Conservation (phyloP, 164 flowering plant genomes). For the Magnolia kwangsiensis region DNA sequence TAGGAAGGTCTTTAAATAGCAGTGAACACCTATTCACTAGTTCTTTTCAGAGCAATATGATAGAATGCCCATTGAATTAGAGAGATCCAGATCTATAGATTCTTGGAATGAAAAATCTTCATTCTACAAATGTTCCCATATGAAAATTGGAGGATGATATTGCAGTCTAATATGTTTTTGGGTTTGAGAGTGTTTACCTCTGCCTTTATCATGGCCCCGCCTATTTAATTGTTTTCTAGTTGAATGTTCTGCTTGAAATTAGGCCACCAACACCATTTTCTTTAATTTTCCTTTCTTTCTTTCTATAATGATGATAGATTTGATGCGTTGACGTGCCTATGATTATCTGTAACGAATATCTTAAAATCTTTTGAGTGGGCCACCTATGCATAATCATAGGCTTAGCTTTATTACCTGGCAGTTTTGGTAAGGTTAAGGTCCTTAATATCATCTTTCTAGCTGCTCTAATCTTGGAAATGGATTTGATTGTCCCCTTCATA, state of each 20-base stretch:
- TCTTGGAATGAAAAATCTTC: too few relatives aligned
- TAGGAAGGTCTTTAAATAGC: too few relatives aligned
- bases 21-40: too few relatives aligned
- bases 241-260: background rate
- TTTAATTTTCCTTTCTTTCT: too few relatives aligned
- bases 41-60: too few relatives aligned
- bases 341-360: background rate
- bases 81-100: too few relatives aligned
- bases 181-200: background rate
- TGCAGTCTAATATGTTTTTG: too few relatives aligned
- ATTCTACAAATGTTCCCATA: too few relatives aligned
- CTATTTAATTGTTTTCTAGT: background rate
- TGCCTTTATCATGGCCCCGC: background rate
- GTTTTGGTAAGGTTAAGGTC: slow-evolving; percentile 2
- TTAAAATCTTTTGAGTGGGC: slow-evolving; percentile 4
- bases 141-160: too few relatives aligned
- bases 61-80: too few relatives aligned
- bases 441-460: slow-evolving; percentile 1
- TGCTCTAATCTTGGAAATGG: background rate
- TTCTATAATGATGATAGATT: background rate
- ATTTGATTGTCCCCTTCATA: slow-evolving; percentile 8
- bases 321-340: background rate
- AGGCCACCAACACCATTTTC: background rate
- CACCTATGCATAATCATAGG: background rate
- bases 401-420: background rate